Conservation (phyloP, 23 red algal genomes). For the Gracilaria domingensis region DNA sequence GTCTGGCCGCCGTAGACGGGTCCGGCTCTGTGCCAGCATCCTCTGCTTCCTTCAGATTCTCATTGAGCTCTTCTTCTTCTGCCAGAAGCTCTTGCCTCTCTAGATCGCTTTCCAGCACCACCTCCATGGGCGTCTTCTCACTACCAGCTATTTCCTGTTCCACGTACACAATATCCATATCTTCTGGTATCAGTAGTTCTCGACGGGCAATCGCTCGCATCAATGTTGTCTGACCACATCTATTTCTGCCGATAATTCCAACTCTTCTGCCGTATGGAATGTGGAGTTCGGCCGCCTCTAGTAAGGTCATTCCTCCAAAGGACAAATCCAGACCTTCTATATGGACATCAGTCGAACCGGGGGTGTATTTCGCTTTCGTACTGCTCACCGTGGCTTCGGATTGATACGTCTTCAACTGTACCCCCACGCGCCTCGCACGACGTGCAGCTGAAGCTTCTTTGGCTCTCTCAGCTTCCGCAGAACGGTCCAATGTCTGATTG, state of each 20-base stretch:
- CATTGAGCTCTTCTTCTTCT: slow-evolving; percentile 74
- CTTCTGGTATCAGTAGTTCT: slow-evolving; percentile 88
- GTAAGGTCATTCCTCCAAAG: slow-evolving; percentile 81
- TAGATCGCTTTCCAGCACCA: slow-evolving; percentile 85
- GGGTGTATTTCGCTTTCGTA: slow-evolving; percentile 63
- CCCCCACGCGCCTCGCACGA: slow-evolving; percentile 74
- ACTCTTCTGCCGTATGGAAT: slow-evolving; percentile 87
- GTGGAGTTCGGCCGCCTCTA: slow-evolving; percentile 74
- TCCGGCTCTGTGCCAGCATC: slow-evolving; percentile 68
- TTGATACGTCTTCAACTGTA: slow-evolving; percentile 61
- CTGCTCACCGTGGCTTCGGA: slow-evolving; percentile 69
- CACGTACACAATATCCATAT: slow-evolving; percentile 88
- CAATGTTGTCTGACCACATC: slow-evolving; percentile 92
- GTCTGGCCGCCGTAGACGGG: slow-evolving; percentile 42
- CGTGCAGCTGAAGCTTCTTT: slow-evolving; percentile 69
- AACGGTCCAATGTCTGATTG: slow-evolving; percentile 90
- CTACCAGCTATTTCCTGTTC: slow-evolving; percentile 94
- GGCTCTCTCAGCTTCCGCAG: slow-evolving; percentile 78
- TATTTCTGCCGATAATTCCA: slow-evolving; percentile 93
- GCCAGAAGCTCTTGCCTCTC: slow-evolving; percentile 75
- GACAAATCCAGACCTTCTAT: slow-evolving; percentile 86
- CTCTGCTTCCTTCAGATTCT: slow-evolving; percentile 47
- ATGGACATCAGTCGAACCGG: slow-evolving; percentile 79
- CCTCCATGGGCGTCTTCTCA: slow-evolving; percentile 82
- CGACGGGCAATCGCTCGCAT: slow-evolving; percentile 90